Conservation (phyloP, 108 stramenopile genomes). For the Nitzschia putrida region DNA sequence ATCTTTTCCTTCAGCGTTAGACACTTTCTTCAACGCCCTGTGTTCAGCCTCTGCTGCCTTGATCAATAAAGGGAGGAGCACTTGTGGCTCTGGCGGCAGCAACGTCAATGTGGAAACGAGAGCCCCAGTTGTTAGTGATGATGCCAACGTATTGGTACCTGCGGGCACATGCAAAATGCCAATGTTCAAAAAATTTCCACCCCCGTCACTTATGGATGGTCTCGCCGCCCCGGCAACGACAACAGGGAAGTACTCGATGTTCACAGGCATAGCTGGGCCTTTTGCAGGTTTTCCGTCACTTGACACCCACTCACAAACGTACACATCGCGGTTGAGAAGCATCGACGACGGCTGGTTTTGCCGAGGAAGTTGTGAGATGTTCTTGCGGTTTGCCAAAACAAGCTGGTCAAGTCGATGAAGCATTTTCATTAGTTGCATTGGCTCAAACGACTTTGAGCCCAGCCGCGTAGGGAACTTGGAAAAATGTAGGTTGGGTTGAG, state of each 20-base stretch:
- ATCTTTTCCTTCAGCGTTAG: constrained; percentile 39
- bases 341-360: constrained; percentile 28
- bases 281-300: constrained; percentile 40
- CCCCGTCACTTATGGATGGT: constrained; percentile 54
- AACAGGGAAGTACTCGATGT: constrained; percentile 69
- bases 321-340: constrained; percentile 72
- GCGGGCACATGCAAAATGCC: constrained; percentile 74
- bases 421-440: constrained; percentile 62
- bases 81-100: constrained; percentile 81
- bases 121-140: constrained; percentile 14
- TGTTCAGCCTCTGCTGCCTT: constrained; percentile 70
- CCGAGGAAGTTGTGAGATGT: constrained; percentile 21
- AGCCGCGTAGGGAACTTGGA: constrained; percentile 60
- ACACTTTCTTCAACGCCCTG: constrained; percentile 54
- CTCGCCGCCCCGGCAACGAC: constrained; percentile 67
- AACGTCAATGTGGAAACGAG: constrained; percentile 67
- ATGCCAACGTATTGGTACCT: constrained; percentile 25
- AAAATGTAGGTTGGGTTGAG: constrained; percentile 68
- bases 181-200: constrained; percentile 57
- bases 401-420: constrained; percentile 72
- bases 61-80: constrained; percentile 71
- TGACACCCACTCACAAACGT: constrained; percentile 78
- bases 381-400: constrained; percentile 53
- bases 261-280: constrained; percentile 24
- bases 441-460: constrained; percentile 69